These are phyloP conservation scores for Podospora tetraspora DNA, from an alignment of 495 filamentous ascomycete genomes.

Conservation along the genomic window DNA sequence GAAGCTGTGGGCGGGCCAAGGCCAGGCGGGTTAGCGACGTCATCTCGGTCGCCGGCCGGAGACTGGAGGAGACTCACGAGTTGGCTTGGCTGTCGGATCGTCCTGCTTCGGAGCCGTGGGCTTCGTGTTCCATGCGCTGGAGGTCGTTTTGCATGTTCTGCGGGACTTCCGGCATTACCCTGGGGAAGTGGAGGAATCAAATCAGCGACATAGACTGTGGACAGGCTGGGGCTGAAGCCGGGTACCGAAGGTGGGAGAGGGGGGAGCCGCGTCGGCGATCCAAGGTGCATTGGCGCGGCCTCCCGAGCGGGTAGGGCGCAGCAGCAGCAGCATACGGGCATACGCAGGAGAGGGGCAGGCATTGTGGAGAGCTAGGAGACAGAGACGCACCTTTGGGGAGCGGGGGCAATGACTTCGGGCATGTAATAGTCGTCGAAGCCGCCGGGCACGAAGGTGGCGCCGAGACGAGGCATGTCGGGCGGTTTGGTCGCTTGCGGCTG, in stretches of 20 bases:
- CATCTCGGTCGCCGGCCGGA: background rate
- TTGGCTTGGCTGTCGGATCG: constrained; percentile 33
- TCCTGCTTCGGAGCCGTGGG: constrained; percentile 43
- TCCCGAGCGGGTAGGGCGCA: constrained; percentile 6
- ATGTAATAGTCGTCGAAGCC: constrained; percentile 84
- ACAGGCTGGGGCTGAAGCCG: constrained; percentile 16
- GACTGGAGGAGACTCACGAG: constrained; percentile 19
- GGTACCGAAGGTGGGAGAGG: constrained; percentile 3
- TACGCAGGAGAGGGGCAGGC: background rate
- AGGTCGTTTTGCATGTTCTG: constrained; percentile 87
- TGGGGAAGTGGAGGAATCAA: constrained; percentile 20
- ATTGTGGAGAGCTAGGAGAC: background rate
- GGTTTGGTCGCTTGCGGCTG: constrained; percentile 32
- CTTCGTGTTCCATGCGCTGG: constrained; percentile 80
- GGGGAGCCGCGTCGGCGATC: constrained; percentile 12
- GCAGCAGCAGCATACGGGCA: background rate
- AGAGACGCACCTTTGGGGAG: constrained; percentile 79
- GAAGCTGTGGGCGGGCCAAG: constrained; percentile 32
- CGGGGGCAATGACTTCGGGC: constrained; percentile 58
- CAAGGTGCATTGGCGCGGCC: constrained; percentile 1
- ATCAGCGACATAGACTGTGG: constrained; percentile 8
- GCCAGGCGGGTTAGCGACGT: constrained; percentile 11
- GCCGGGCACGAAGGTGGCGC: constrained; percentile 88
- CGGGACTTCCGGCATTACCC: constrained; percentile 56
- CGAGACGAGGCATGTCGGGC: constrained; percentile 50